Conservation (phyloP, 352 stramenopile species). For the Thalassiosira hispida region DNA sequence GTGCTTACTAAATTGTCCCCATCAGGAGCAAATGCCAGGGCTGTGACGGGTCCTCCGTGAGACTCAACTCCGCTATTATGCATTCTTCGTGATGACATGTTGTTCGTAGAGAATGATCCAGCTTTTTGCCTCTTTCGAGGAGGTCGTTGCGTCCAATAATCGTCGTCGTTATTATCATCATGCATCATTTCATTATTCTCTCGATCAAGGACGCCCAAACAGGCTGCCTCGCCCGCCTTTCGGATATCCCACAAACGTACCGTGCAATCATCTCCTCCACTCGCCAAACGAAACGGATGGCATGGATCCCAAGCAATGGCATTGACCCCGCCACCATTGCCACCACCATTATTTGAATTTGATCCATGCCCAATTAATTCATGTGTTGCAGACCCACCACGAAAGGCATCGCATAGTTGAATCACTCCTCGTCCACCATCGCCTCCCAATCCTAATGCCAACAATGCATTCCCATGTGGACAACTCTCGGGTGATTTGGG, state of each 20-base stretch:
- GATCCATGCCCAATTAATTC: slow-evolving; percentile 69
- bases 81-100: slow-evolving; percentile 14
- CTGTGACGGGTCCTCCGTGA: slow-evolving; percentile 53
- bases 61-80: slow-evolving; percentile 33
- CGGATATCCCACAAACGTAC: slow-evolving; percentile 65
- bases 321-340: slow-evolving; percentile 46
- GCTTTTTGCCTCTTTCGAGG: background rate
- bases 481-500: slow-evolving; percentile 23
- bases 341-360: background rate
- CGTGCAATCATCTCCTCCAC: slow-evolving; percentile 43
- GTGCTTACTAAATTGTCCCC: slow-evolving; percentile 67
- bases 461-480: slow-evolving; percentile 34
- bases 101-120: background rate
- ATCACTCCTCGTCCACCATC: slow-evolving; percentile 41
- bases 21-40: slow-evolving; percentile 60
- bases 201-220: slow-evolving; percentile 63
- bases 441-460: slow-evolving; percentile 39
- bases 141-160: background rate
- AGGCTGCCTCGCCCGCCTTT: slow-evolving; percentile 63
- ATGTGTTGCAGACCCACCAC: slow-evolving; percentile 65
- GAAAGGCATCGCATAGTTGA: slow-evolving; percentile 76
- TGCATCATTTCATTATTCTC: slow-evolving; percentile 25
- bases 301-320: slow-evolving; percentile 56
- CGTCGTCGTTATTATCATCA: background rate
- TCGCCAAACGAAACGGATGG: slow-evolving; percentile 54